Evolutionary conservation across 495 filamentous ascomycete species (phyloP).

Genomic region (Neurospora cerealis): DNA sequence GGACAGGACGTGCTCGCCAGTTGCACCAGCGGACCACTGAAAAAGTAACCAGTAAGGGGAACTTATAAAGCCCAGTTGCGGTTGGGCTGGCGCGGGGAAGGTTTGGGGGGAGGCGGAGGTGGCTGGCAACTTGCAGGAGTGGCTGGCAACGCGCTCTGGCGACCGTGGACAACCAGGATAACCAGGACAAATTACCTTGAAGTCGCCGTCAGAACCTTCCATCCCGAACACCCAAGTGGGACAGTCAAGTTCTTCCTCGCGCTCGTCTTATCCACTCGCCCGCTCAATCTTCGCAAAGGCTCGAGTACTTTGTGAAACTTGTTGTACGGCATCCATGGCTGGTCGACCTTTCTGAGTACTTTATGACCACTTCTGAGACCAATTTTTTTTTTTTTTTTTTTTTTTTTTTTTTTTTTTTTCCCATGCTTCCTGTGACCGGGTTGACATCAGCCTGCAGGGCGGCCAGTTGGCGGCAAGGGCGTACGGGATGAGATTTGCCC

Average conservation of each 20-base stretch:
- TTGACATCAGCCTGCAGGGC: neutral
- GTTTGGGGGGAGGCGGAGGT: neutral
- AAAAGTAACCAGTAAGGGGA: neutral
- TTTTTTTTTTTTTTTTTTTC: too few relatives aligned
- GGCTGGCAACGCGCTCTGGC: neutral
- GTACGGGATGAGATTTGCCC: neutral
- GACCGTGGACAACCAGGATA: neutral
- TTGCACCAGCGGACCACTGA: neutral
- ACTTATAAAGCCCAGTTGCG: neutral
- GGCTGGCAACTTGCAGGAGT: neutral
- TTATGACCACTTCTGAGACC: neutral
- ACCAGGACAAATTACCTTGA: neutral
- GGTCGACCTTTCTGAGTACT: neutral
- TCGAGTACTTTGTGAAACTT: neutral
- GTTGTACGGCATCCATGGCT: neutral
- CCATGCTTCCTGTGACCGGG: neutral
- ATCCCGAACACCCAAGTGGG: neutral
- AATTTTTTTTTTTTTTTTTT: too few relatives aligned
- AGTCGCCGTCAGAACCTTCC: neutral
- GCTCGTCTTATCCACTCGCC: slow-evolving; percentile 51
- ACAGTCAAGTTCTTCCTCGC: slow-evolving; percentile 56
- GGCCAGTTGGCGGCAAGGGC: neutral
- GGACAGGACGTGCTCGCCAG: neutral
- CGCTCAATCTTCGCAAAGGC: neutral
- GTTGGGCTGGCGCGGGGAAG: neutral